Conservation (phyloP, 208 protist genomes). For the Naegleria lovaniensis region DNA sequence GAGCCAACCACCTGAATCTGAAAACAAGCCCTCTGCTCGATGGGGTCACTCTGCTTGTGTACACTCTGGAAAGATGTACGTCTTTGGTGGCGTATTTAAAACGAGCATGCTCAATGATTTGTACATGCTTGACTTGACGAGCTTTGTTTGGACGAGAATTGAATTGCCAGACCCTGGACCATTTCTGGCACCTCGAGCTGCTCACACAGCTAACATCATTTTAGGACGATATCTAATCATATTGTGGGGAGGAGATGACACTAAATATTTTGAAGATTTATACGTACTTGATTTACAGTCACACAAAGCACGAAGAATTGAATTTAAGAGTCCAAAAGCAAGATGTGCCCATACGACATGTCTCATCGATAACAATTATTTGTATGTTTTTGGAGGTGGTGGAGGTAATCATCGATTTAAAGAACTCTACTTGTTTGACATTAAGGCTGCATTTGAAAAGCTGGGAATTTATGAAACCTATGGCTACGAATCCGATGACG, state of each 20-base stretch:
- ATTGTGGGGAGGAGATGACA: constrained; percentile 13
- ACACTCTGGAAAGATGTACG: neutral
- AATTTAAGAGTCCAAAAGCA: constrained; percentile 12
- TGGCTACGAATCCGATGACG: neutral
- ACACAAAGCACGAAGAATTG: neutral
- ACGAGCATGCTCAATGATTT: neutral
- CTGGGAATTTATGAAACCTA: neutral
- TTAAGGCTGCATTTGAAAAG: neutral
- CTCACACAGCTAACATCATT: neutral
- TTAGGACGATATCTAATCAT: neutral
- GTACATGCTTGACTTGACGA: neutral
- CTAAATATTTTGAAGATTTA: neutral
- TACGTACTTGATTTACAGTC: neutral
- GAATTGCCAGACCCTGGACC: neutral
- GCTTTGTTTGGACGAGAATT: neutral
- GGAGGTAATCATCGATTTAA: neutral
- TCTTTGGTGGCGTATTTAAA: constrained; percentile 1
- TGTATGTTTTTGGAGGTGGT: constrained; percentile 3
- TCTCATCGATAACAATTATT: neutral
- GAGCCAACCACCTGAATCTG: neutral
- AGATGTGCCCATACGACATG: neutral
- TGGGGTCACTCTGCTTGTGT: neutral
- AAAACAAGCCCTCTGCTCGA: neutral
- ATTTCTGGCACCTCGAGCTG: neutral
- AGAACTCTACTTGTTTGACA: neutral